Evolutionary conservation across 768 basidiomycete species (phyloP).

Genomic region (Psilocybe sp.): DNA sequence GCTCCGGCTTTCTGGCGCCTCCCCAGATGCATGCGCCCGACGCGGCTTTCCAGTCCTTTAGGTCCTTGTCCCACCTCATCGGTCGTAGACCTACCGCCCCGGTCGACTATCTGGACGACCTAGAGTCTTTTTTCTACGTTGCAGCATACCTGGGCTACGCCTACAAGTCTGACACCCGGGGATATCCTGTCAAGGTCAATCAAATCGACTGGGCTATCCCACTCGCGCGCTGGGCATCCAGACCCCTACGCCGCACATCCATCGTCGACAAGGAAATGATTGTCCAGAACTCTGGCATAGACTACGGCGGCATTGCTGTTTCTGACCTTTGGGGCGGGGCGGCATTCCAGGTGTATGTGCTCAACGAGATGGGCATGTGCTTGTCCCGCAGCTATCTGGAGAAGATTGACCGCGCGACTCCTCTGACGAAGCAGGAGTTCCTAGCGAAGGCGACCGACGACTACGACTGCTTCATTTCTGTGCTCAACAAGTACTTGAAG

Average conservation of each 20-base stretch:
- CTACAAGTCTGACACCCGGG: neutral
- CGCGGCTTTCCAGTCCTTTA: constrained; percentile 1
- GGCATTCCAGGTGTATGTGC: neutral
- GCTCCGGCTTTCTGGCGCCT: neutral
- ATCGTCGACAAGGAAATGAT: constrained; percentile 7
- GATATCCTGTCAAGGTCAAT: neutral
- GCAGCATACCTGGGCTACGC: constrained; percentile 5
- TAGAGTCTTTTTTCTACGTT: constrained; percentile 12
- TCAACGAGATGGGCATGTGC: neutral
- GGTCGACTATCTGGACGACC: constrained; percentile 12
- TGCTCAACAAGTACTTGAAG: neutral
- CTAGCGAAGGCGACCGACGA: neutral
- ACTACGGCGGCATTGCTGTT: neutral
- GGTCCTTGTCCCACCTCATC: neutral
- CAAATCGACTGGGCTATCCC: neutral
- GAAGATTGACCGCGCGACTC: neutral
- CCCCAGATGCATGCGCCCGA: neutral
- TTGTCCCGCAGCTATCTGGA: neutral
- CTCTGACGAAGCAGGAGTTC: neutral
- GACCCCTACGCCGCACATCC: neutral
- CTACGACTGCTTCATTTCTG: neutral
- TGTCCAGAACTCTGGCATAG: constrained; percentile 2
- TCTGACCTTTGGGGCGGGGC: constrained; percentile 1
- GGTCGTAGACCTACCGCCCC: neutral
- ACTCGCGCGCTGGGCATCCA: neutral